phyloP scores from a whole-genome alignment of 441 rosid species.

The Melastoma candidum region DNA sequence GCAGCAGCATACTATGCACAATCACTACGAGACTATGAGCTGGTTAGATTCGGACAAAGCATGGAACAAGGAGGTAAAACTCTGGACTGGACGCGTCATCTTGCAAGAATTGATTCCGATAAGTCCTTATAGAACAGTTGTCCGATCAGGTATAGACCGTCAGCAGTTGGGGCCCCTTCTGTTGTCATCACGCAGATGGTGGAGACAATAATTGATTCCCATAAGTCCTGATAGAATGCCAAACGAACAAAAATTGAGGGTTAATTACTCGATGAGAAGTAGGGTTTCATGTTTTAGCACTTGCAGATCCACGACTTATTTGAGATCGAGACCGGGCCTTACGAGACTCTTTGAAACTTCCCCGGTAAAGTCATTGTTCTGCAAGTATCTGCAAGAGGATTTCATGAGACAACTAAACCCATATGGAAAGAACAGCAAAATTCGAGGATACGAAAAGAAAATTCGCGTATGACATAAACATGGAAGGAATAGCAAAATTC shows the following conservation, averaged over 20 bases:
- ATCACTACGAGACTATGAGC: too few species aligned
- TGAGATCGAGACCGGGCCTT: conserved; percentile 41
- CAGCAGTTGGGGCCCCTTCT: not conserved
- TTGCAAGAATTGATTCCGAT: too few species aligned
- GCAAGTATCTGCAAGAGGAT: conserved; percentile 48
- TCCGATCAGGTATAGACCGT: not conserved
- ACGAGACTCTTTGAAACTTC: conserved; percentile 44
- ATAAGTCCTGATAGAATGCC: conserved; percentile 24
- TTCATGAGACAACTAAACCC: too few species aligned
- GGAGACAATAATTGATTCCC: conserved; percentile 49
- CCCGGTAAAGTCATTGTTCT: conserved; percentile 77
- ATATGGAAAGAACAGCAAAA: too few species aligned
- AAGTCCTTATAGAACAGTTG: too few species aligned
- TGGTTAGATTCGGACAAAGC: too few species aligned
- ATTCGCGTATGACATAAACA: too few species aligned
- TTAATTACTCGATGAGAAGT: conserved; percentile 11
- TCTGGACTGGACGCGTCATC: too few species aligned
- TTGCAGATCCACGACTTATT: conserved; percentile 26
- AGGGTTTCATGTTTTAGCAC: conserved; percentile 1
- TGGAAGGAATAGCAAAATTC: conserved; percentile 19
- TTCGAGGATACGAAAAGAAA: too few species aligned
- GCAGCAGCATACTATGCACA: too few species aligned
- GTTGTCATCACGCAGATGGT: conserved; percentile 16
- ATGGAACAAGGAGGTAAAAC: too few species aligned
- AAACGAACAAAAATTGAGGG: conserved; percentile 5